phyloP scores from a whole-genome alignment of 495 filamentous ascomycete genomes.

The Collariella sp. region DNA sequence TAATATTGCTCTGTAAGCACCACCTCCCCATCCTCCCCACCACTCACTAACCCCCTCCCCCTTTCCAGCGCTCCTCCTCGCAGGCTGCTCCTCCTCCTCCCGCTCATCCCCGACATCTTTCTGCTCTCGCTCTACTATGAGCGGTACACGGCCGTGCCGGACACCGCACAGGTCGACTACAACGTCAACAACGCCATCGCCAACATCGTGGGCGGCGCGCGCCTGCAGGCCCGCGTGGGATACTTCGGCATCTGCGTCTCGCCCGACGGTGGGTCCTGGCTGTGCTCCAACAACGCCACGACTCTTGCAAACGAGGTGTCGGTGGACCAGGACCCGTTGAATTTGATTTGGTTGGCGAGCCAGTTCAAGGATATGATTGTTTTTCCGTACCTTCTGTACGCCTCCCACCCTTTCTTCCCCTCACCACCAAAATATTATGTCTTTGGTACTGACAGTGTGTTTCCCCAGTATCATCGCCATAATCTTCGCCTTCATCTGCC shows the following conservation, averaged over 20 bases:
- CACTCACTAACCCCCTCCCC: neutral
- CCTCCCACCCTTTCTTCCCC: neutral
- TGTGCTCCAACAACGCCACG: conserved; percentile 72
- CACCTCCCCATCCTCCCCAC: conserved; percentile 8
- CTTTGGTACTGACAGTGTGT: neutral
- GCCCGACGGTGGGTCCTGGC: conserved; percentile 59
- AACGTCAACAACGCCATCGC: conserved; percentile 66
- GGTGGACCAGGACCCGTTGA: conserved; percentile 67
- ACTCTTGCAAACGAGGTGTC: conserved; percentile 58
- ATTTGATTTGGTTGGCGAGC: conserved; percentile 69
- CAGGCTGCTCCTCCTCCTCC: conserved; percentile 73
- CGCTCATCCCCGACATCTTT: conserved; percentile 70
- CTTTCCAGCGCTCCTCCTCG: conserved; percentile 59
- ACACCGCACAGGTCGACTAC: conserved; percentile 74
- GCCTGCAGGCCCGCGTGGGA: conserved; percentile 61
- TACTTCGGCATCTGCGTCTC: conserved; percentile 69
- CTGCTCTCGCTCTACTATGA: conserved; percentile 69
- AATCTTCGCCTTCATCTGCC: conserved; percentile 67
- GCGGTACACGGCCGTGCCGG: conserved; percentile 54
- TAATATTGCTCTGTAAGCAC: conserved; percentile 85
- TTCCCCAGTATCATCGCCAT: conserved; percentile 63
- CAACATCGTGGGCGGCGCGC: conserved; percentile 61
- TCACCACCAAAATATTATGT: too few relatives aligned
- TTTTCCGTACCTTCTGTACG: conserved; percentile 68
- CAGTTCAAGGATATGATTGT: conserved; percentile 78